Evolutionary conservation across 805 yeast genomes (phyloP).

Genomic region (Cyberlindnera amylophila): DNA sequence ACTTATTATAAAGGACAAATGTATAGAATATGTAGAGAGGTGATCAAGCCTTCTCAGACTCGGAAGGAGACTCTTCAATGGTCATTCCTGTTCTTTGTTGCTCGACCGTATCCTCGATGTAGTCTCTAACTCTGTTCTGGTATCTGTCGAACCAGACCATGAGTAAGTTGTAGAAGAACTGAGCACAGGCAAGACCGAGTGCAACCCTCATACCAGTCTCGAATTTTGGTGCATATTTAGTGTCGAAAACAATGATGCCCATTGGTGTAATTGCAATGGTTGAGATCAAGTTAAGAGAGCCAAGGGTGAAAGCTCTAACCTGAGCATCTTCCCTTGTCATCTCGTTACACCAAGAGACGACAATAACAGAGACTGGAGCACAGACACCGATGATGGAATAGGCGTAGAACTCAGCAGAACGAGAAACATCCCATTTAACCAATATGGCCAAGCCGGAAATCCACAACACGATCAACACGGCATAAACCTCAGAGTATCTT

Average conservation of each 20-base stretch:
- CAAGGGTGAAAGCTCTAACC: constrained; percentile 22
- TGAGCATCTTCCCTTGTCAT: constrained; percentile 25
- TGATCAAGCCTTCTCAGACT: background rate
- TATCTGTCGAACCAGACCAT: constrained; percentile 21
- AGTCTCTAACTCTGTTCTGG: constrained; percentile 20
- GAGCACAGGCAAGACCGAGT: constrained; percentile 6
- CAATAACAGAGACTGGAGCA: constrained; percentile 17
- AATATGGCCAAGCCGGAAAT: constrained; percentile 18
- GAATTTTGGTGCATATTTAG: constrained; percentile 21
- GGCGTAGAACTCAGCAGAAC: constrained; percentile 17
- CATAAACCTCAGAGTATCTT: constrained; percentile 15
- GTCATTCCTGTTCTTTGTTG: background rate
- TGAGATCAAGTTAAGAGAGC: constrained; percentile 21
- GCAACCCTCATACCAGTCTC: constrained; percentile 17
- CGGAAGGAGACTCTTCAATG: background rate
- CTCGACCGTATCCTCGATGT: constrained; percentile 3
- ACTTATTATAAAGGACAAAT: too few relatives aligned
- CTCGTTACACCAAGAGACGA: constrained; percentile 26
- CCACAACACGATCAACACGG: constrained; percentile 8
- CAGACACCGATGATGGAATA: constrained; percentile 17
- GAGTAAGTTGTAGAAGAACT: constrained; percentile 17
- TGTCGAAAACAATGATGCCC: constrained; percentile 14
- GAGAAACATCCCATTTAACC: constrained; percentile 17
- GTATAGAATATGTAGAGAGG: too few relatives aligned
- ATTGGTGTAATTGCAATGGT: constrained; percentile 20